Percentiles rank a stretch among this genome's conserved stretches.
These are phyloP conservation scores for Blastomyces parvus DNA, from an alignment of 2,329 filamentous ascomycete genomes.

Conservation along the genomic window DNA sequence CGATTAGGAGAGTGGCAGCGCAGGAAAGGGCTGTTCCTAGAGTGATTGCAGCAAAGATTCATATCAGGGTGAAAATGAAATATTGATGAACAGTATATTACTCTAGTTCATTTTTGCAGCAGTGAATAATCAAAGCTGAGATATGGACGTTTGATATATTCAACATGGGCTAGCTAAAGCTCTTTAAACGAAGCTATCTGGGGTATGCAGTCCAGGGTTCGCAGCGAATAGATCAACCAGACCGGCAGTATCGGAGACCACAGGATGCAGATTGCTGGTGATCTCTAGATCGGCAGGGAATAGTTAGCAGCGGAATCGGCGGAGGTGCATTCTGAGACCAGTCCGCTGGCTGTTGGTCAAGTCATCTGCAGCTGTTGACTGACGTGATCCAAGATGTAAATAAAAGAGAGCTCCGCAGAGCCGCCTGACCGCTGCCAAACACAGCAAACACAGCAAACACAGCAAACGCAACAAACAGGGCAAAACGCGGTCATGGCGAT, in stretches of 20 bases:
- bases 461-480: not conserved
- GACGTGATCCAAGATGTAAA: not conserved
- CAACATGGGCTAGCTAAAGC: not conserved
- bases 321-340: not conserved
- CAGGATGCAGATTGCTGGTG: not conserved
- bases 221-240: not conserved
- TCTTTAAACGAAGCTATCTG: not conserved
- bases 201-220: not conserved
- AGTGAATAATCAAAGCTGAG: not conserved
- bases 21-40: not conserved
- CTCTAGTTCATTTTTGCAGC: not conserved
- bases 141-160: not conserved
- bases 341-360: not conserved
- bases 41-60: not conserved
- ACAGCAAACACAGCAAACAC: constrained; percentile 11
- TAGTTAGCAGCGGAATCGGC: not conserved
- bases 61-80: constrained; percentile 1
- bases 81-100: not conserved
- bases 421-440: not conserved
- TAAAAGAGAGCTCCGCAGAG: not conserved
- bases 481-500: not conserved
- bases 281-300: not conserved
- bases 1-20: not conserved
- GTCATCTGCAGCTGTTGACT: constrained; percentile 5
- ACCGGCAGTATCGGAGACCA: not conserved